Percentiles rank a stretch among this genome's conserved stretches.
phyloP scores from a whole-genome alignment of 495 filamentous ascomycete genomes.

The Penicillium riverlandense region DNA sequence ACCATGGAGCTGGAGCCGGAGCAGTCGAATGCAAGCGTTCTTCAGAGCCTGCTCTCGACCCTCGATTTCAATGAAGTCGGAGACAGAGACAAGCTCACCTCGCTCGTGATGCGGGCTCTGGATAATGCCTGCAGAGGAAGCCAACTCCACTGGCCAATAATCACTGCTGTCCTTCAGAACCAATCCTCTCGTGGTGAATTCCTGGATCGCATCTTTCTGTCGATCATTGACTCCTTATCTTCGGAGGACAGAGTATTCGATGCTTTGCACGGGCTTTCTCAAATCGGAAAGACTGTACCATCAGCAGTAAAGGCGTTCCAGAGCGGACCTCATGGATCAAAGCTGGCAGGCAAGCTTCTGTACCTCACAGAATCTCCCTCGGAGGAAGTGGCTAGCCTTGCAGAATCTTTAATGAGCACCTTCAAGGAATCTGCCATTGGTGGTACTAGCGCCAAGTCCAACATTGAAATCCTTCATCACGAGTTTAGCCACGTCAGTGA shows the following conservation, averaged over 20 bases:
- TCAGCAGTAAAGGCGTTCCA: constrained; percentile 31
- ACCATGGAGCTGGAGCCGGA: constrained; percentile 32
- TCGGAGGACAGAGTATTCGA: constrained; percentile 22
- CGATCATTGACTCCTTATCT: constrained; percentile 29
- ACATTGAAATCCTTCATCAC: constrained; percentile 44
- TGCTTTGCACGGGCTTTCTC: constrained; percentile 32
- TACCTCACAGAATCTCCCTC: constrained; percentile 49
- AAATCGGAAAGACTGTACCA: constrained; percentile 30
- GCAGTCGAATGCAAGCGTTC: constrained; percentile 29
- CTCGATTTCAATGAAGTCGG: constrained; percentile 34
- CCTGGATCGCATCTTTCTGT: constrained; percentile 34
- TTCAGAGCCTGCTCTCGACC: constrained; percentile 33
- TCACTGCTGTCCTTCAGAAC: constrained; percentile 40
- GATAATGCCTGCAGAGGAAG: constrained; percentile 33
- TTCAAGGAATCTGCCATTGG: constrained; percentile 31
- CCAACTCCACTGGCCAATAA: constrained; percentile 33
- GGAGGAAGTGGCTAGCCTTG: constrained; percentile 45
- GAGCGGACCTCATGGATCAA: constrained; percentile 39
- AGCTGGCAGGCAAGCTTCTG: constrained; percentile 48
- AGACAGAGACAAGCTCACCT: constrained; percentile 23
- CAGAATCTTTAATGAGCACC: constrained; percentile 35
- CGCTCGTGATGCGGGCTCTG: constrained; percentile 30
- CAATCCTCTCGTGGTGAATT: constrained; percentile 34
- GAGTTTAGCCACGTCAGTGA: constrained; percentile 42
- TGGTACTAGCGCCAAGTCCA: constrained; percentile 31